These are phyloP conservation scores for Puya raimondii DNA, from an alignment of 176 grass and related monocot species.

Conservation along the genomic window DNA sequence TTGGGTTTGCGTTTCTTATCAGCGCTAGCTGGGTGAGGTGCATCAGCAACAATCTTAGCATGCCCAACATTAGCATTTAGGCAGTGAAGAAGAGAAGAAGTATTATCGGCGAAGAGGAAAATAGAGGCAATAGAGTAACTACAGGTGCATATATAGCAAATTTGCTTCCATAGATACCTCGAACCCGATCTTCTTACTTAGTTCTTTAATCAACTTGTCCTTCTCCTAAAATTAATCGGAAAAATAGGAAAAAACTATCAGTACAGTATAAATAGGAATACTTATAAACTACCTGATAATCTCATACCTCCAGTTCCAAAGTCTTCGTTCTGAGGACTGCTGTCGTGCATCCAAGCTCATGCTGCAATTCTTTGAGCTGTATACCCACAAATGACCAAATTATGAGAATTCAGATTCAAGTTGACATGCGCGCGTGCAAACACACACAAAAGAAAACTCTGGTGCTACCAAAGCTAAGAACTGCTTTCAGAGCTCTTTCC, in stretches of 20 bases:
- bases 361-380: conserved; percentile 53
- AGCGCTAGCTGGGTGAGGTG: conserved; percentile 9
- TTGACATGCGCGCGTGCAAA: too few relatives aligned
- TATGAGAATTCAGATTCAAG: too few relatives aligned
- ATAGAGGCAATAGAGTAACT: neutral
- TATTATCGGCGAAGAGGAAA: neutral
- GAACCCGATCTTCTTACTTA: conserved; percentile 2
- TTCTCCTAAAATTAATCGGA: conserved; percentile 22
- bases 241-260: conserved; percentile 11
- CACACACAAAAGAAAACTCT: too few relatives aligned
- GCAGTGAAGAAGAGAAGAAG: neutral
- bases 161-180: conserved; percentile 20
- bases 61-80: conserved; percentile 7
- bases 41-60: conserved; percentile 11
- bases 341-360: conserved; percentile 42
- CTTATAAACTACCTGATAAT: conserved; percentile 8
- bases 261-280: conserved; percentile 15
- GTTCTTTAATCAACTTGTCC: conserved; percentile 9
- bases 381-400: conserved; percentile 15
- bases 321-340: conserved; percentile 30
- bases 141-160: conserved; percentile 13
- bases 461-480: too few relatives aligned
- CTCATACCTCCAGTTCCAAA: conserved; percentile 34
- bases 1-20: neutral
- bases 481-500: too few relatives aligned